Base-by-base conservation (phyloP, 2,329 filamentous ascomycete genomes). In the Fusarium pininemorale region DNA sequence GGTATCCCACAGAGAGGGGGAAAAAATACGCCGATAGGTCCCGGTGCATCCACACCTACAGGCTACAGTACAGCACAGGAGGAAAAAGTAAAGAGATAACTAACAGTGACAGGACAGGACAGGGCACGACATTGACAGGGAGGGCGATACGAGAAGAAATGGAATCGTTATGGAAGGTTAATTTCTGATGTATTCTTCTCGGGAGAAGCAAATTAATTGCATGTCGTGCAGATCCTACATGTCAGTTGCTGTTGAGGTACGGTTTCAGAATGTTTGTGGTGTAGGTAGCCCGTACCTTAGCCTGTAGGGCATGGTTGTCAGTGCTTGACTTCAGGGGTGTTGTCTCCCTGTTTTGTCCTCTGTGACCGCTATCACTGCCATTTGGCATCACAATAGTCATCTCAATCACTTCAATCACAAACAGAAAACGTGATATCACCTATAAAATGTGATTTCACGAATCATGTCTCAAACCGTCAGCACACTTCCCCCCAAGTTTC, bases 201-300 rank as follows among this genome's bases (percentile, higher is more conserved):
- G 51, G 66, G 30, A 70, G 63, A 70, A 70, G 67, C 67, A 70
- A 70, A 22, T 38, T n/a, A 13, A 28, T 47, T 15, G 30, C 20
- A 65, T 63, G 57, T 32, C 30, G 32, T 69, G 63, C 42, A 69
- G 47, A 22, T 51, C 11, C 38, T 37, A 16, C 7, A 37, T n/a
- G 39, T n/a, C 18, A 55, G 24, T 37, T 30, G 37, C 15, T 26
- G 53, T 32, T 12, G 20, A 20, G 22, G 44, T 32, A 39, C 35
- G n/a, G 61, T 65, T 66, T 65, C 60, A 45, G 51, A 32, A 30
- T 45, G 8, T 26, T 45, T 32, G 20, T 35, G 24, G 28, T 28
- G 8, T 9, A 28, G 28, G 28, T 28, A 28, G 28, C 28, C 9
- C 8, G 28, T 28, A 26, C 4, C 4, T 26, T 26, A 28, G 28